Evolutionary conservation across 2,329 filamentous ascomycete species (phyloP).

Genomic region (Pseudocercospora fuligena): DNA sequence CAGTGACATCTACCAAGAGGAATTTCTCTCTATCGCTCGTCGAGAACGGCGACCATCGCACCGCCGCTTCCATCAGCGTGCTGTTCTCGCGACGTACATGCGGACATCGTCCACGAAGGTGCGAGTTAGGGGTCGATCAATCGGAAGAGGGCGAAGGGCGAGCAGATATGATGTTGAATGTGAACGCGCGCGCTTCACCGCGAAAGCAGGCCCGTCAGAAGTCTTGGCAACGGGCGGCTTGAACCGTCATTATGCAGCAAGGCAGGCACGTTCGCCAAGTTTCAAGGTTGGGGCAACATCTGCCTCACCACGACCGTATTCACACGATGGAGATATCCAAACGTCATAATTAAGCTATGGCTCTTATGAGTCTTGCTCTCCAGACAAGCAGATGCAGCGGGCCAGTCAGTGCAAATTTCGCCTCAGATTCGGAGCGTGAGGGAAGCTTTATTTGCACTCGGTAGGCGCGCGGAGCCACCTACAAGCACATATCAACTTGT

Average conservation of each 20-base stretch:
- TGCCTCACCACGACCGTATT: not conserved
- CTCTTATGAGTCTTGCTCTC: too few relatives aligned
- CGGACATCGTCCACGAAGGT: not conserved
- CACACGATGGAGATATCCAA: not conserved
- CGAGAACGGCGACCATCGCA: constrained; percentile 67
- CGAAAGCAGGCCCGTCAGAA: not conserved
- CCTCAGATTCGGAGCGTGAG: not conserved
- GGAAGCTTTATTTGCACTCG: not conserved
- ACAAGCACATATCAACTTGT: not conserved
- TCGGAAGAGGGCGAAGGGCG: not conserved
- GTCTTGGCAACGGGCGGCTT: not conserved
- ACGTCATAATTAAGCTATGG: too few relatives aligned
- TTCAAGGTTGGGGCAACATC: too few relatives aligned
- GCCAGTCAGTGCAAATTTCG: not conserved
- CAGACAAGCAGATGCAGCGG: too few relatives aligned
- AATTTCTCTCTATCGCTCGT: constrained; percentile 60
- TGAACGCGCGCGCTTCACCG: not conserved
- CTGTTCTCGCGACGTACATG: not conserved
- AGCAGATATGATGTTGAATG: not conserved
- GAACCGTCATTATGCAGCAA: not conserved
- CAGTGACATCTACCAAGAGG: constrained; percentile 64
- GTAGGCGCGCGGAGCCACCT: too few relatives aligned
- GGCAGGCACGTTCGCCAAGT: too few relatives aligned
- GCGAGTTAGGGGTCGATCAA: not conserved
- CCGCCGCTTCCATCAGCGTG: constrained; percentile 51